These are phyloP conservation scores for Elasticomyces elasticus DNA, from an alignment of 495 filamentous ascomycete species.

Conservation along the genomic window DNA sequence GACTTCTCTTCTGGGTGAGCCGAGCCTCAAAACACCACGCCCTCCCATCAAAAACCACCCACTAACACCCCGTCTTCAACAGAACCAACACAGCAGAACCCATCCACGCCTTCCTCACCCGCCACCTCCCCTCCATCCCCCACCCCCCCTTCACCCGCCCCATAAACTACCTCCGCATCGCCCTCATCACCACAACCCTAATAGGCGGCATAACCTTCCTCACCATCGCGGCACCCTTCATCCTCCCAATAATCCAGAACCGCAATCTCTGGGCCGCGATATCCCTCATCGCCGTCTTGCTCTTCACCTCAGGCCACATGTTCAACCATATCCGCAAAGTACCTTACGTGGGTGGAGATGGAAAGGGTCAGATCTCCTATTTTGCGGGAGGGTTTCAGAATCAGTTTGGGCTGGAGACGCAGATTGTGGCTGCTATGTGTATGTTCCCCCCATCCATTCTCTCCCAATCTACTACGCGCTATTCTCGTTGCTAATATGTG, in stretches of 20 bases:
- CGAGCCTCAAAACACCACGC: too few species aligned
- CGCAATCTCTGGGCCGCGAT: slow-evolving; percentile 89
- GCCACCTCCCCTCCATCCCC: slow-evolving; percentile 64
- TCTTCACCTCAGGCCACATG: slow-evolving; percentile 97
- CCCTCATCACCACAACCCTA: slow-evolving; percentile 53
- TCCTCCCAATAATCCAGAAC: slow-evolving; percentile 80
- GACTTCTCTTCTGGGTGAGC: slow-evolving; percentile 76
- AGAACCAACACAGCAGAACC: slow-evolving; percentile 65
- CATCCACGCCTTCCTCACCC: slow-evolving; percentile 66
- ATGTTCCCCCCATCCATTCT: slow-evolving; percentile 37
- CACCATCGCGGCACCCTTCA: slow-evolving; percentile 68
- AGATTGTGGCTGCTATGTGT: slow-evolving; percentile 94
- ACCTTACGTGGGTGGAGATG: slow-evolving; percentile 86
- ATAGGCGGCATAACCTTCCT: slow-evolving; percentile 58
- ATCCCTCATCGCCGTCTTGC: slow-evolving; percentile 76
- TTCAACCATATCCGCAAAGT: slow-evolving; percentile 97
- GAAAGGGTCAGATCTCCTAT: slow-evolving; percentile 76
- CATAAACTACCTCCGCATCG: slow-evolving; percentile 71
- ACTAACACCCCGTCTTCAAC: slow-evolving; percentile 34
- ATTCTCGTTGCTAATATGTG: background rate
- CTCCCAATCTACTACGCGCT: background rate
- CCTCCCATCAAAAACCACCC: too few species aligned
- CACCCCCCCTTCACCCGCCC: slow-evolving; percentile 71
- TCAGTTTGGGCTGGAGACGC: slow-evolving; percentile 91
- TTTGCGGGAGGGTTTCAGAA: slow-evolving; percentile 91